These are phyloP conservation scores for Carex kokanica DNA, from an alignment of 176 grass and related monocot genomes.

Conservation along the genomic window DNA sequence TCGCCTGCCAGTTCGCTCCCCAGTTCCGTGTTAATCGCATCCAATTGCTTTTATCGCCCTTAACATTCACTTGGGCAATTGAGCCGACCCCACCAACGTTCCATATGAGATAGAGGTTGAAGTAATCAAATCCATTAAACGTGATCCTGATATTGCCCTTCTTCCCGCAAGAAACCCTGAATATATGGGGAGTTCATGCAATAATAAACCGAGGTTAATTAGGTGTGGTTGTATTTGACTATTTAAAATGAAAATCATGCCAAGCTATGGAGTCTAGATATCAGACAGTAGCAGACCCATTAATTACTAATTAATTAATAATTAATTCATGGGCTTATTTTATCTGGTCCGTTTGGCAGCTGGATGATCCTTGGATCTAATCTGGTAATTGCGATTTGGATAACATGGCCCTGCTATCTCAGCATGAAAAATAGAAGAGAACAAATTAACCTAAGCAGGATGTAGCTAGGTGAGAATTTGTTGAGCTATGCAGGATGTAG, in stretches of 20 bases:
- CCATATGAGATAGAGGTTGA: slow-evolving; percentile 42
- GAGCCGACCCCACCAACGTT: slow-evolving; percentile 49
- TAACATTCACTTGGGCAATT: slow-evolving; percentile 10
- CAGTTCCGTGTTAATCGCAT: slow-evolving; percentile 36
- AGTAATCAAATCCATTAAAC: slow-evolving; percentile 39
- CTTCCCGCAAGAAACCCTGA: slow-evolving; percentile 42
- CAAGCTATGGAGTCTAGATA: not conserved
- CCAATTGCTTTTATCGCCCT: slow-evolving; percentile 32
- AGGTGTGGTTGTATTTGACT: not conserved
- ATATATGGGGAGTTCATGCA: not conserved
- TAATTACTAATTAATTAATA: not conserved
- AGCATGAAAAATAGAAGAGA: not conserved
- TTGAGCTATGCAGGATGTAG: not conserved
- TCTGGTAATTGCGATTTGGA: not conserved
- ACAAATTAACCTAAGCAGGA: not conserved
- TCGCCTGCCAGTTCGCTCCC: slow-evolving; percentile 52
- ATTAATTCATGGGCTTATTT: not conserved
- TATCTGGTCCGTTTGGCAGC: not conserved
- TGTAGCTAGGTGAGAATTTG: not conserved
- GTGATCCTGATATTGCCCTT: slow-evolving; percentile 42
- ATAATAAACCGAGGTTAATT: not conserved
- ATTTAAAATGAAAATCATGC: not conserved
- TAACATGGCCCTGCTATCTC: not conserved
- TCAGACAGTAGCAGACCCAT: not conserved
- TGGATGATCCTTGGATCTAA: not conserved